A percentile compares a stretch with the other conserved stretches of the same genome.
Conservation (phyloP, 2,329 filamentous ascomycete genomes). For the Alternaria arbusti region DNA sequence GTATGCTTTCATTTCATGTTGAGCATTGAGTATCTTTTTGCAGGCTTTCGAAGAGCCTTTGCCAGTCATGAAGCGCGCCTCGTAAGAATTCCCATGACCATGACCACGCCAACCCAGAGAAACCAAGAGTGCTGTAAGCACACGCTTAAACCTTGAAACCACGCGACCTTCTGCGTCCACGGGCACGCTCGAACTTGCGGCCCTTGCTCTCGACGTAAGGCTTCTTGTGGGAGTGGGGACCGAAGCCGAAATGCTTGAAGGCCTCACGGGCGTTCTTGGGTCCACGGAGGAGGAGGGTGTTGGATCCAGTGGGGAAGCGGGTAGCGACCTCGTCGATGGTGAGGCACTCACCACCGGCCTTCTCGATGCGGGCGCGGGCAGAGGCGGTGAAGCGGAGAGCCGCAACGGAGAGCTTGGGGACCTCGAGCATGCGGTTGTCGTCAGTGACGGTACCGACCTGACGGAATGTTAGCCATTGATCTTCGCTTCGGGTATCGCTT, state of each 20-base stretch:
- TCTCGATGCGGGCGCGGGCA: constrained; percentile 89
- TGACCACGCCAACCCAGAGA: constrained; percentile 49
- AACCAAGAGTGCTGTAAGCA: constrained; percentile 38
- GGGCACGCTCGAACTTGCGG: constrained; percentile 98
- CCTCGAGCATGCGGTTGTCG: constrained; percentile 82
- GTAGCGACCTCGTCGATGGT: constrained; percentile 98
- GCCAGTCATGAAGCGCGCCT: constrained; percentile 47
- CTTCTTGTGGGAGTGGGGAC: constrained; percentile 99
- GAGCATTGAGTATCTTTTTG: constrained; percentile 49
- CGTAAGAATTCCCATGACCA: constrained; percentile 44
- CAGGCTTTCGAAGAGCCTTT: constrained; percentile 39
- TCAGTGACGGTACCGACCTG: constrained; percentile 89
- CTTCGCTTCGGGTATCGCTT: not conserved
- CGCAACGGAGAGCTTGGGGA: constrained; percentile 92
- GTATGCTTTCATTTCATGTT: constrained; percentile 43
- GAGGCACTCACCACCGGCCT: constrained; percentile 92
- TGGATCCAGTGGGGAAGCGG: constrained; percentile 91
- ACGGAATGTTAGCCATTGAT: constrained; percentile 18
- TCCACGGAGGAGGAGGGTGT: constrained; percentile 95
- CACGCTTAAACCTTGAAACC: constrained; percentile 98
- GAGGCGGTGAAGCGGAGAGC: constrained; percentile 97
- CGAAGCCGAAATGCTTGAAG: constrained; percentile 98
- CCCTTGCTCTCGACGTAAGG: constrained; percentile 98
- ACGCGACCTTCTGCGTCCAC: constrained; percentile 96
- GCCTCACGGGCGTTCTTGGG: constrained; percentile 99